These are phyloP conservation scores for Artemisia argyi DNA, from an alignment of 129 eudicot species.

Conservation along the genomic window DNA sequence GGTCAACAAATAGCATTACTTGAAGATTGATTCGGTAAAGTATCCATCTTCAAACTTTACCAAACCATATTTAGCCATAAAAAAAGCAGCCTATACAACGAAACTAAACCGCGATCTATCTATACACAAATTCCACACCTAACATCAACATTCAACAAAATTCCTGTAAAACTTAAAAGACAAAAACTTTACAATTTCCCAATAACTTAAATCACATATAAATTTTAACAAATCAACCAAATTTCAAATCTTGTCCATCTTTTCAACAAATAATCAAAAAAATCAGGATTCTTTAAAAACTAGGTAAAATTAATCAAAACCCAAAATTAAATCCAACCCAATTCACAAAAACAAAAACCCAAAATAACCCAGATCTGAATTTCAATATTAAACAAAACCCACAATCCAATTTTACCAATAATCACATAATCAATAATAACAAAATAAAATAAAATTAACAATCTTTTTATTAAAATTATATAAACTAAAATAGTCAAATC, in stretches of 20 bases:
- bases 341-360: conserved; percentile 10
- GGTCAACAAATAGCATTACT: conserved; percentile 5
- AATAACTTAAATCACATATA: neutral
- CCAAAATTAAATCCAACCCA: conserved; percentile 2
- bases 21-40: neutral
- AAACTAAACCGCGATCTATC: no score
- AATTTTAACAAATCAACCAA: neutral
- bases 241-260: neutral
- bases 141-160: no score
- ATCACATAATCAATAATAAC: neutral
- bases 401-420: neutral
- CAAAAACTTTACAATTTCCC: neutral
- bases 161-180: no score
- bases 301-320: neutral
- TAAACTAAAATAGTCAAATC: conserved; percentile 8
- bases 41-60: neutral
- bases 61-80: no score
- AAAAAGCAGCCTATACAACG: no score
- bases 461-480: conserved; percentile 4
- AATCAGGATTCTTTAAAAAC: conserved; percentile 19
- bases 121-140: no score
- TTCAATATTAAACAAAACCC: conserved; percentile 13
- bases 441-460: conserved; percentile 6
- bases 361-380: conserved; percentile 21
- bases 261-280: conserved; percentile 14